Evolutionary conservation across 2,329 filamentous ascomycete genomes (phyloP), one percentile per base, ranked within the genome.

Genomic region (Aspergillus jensenii): DNA sequence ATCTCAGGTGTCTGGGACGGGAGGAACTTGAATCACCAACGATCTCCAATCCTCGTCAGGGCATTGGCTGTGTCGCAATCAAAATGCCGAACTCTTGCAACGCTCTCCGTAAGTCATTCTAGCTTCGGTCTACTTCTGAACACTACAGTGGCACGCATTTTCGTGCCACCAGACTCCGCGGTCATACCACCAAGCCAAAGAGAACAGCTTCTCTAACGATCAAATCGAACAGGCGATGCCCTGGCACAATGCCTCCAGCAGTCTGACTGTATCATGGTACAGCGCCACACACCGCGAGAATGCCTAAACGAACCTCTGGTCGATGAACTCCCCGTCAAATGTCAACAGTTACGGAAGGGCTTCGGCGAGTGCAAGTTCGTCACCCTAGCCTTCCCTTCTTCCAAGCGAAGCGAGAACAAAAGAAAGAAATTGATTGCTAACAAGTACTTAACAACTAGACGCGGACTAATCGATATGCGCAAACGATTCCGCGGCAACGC

Each of bases 381-480:
- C 17, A 17, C 27, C 2, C 19, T 8, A 31, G 9, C 25, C 44
- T n/a, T 27, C 4, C 4, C 45, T 19, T 6, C 35, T 52, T 19
- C 52, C 25, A 8, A 21, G 33, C 17, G 19, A 21, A 27, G 23
- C 14, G 27, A 4, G 27, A 25, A 19, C 46, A 35, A 23, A 43
- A 5, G 21, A 25, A n/a, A 35, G 15, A 19, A 31, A 14, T 19
- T 3, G 12, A 14, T 48, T 33, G 4, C 39, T 50, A 23, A 17
- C 17, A 37, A 9, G 7, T n/a, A 7, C 23, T 31, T 3, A 27
- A 14, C 17, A 9, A 17, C 3, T 19, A 78, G 76, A 71, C 90
- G 93, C 64, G 95, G 95, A 64, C 87, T 96, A 86, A 90, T 98
- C 67, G 95, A 99, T 75, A 99, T 99, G 95, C 90, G 95, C 74